These are phyloP conservation scores for Fereydounia khargensis DNA, from an alignment of 1,284 basidiomycete genomes.

Conservation along the genomic window DNA sequence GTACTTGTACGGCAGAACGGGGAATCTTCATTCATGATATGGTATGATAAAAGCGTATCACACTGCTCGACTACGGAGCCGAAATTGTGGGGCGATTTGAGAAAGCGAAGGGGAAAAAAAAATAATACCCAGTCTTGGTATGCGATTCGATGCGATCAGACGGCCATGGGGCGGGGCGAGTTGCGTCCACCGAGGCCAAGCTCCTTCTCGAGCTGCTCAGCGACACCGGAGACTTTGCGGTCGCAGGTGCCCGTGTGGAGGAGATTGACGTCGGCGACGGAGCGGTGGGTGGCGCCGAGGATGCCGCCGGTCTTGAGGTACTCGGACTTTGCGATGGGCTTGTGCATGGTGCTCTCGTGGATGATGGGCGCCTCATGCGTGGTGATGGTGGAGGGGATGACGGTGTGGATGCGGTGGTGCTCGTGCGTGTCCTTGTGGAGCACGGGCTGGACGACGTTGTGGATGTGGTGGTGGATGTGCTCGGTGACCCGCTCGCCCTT, in stretches of 20 bases:
- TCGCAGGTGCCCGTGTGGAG: conserved; percentile 48
- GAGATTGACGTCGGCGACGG: conserved; percentile 39
- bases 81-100: background rate
- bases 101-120: background rate
- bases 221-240: conserved; percentile 44
- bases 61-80: background rate
- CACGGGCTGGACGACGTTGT: conserved; percentile 57
- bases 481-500: conserved; percentile 54
- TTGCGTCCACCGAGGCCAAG: conserved; percentile 11
- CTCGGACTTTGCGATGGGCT: conserved; percentile 49
- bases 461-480: conserved; percentile 55
- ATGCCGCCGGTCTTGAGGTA: conserved; percentile 49
- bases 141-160: conserved; percentile 2
- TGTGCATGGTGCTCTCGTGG: conserved; percentile 50
- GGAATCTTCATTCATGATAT: conserved; percentile 9
- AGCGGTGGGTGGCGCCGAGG: conserved; percentile 26
- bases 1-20: background rate
- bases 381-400: conserved; percentile 46
- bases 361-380: conserved; percentile 56
- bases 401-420: conserved; percentile 54
- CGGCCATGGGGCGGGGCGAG: background rate
- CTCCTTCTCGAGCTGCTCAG: conserved; percentile 38
- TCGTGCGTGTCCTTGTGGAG: conserved; percentile 56
- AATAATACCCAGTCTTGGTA: background rate
- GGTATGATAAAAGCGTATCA: conserved; percentile 10